Base-by-base conservation (phyloP, 495 filamentous ascomycete genomes). In the Evansstolkia leycettana region DNA sequence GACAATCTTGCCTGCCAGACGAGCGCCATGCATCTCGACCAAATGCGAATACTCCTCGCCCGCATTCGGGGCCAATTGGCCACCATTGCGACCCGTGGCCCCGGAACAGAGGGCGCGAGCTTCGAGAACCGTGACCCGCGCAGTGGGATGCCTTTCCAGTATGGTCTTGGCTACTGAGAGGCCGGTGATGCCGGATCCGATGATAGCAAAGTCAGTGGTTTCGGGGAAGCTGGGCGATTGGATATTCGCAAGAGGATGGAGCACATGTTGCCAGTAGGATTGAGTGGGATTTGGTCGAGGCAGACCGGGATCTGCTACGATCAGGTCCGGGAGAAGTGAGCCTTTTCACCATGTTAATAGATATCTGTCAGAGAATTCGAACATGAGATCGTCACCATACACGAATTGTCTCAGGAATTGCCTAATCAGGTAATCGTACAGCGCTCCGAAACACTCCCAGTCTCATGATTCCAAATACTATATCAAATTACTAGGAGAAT, bases 81-180 rank as follows among this genome's bases (percentile, higher is more conserved):
- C 55, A 13, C 57, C 57, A 47, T 60, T 60, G 17, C 83, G 60
- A 1, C 84, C 84, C 5, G 84, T 88, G 10, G 84, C 84, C 5
- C 84, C 84, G 58, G 70, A 85, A 50, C 82, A 88, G 6, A 80
- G 77, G 54, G 86, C 75, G 38, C 84, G 65, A 15, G 84, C 82
- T 61, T 89, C 84, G 2, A 92, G 58, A 2, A 55, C 37, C 1
- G 51, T 48, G 2, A 59, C 40, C 17, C 29, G 53, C 28, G 41
- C 40, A 15, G 40, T 23, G 5, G 48, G 44, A 33, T 55, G 39
- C 7, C 33, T 13, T 19, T 51, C 48, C 5, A 83, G 57, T 0
- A 83, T 54, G 9, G 70, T 66, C 53, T 67, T 75, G 6, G 78
- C 72, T 2, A 79, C 56, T 0, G 69, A 58, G 0, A 76, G 63